Conservation (phyloP, 2,329 filamentous ascomycete species). For the Fusarium proliferatum region DNA sequence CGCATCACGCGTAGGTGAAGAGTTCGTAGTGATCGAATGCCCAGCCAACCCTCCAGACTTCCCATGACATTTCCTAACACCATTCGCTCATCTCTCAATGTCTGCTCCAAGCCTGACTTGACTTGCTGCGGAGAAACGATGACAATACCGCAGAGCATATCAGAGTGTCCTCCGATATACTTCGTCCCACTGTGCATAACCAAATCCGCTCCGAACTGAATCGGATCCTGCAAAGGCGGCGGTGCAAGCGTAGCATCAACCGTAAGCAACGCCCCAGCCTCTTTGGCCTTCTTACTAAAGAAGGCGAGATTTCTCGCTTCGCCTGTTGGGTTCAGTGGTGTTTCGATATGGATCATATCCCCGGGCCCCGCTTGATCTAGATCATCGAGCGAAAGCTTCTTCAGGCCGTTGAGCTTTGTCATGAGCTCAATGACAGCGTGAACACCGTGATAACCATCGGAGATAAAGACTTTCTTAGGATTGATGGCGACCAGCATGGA, state of each 20-base stretch:
- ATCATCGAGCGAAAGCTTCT: constrained; percentile 78
- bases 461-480: constrained; percentile 83
- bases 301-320: constrained; percentile 78
- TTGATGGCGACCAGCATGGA: constrained; percentile 84
- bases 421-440: constrained; percentile 84
- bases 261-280: constrained; percentile 76
- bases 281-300: constrained; percentile 78
- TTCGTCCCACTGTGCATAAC: constrained; percentile 95
- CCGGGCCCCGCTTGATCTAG: constrained; percentile 66
- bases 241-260: constrained; percentile 95
- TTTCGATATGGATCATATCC: constrained; percentile 91
- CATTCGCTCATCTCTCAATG: constrained; percentile 74
- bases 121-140: constrained; percentile 63
- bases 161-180: constrained; percentile 94
- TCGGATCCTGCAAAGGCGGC: constrained; percentile 87
- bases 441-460: constrained; percentile 90
- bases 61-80: constrained; percentile 86
- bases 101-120: constrained; percentile 64
- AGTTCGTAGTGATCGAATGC: constrained; percentile 85
- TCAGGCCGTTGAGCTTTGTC: constrained; percentile 77
- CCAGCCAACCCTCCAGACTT: constrained; percentile 90
- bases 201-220: constrained; percentile 81
- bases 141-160: constrained; percentile 89
- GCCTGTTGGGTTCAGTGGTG: constrained; percentile 90
- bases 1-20: constrained; percentile 84